Evolutionary conservation across 2,329 filamentous ascomycete genomes (phyloP), one percentile per base, ranked within the genome.

Genomic region (Scortechinia acanthostroma): DNA sequence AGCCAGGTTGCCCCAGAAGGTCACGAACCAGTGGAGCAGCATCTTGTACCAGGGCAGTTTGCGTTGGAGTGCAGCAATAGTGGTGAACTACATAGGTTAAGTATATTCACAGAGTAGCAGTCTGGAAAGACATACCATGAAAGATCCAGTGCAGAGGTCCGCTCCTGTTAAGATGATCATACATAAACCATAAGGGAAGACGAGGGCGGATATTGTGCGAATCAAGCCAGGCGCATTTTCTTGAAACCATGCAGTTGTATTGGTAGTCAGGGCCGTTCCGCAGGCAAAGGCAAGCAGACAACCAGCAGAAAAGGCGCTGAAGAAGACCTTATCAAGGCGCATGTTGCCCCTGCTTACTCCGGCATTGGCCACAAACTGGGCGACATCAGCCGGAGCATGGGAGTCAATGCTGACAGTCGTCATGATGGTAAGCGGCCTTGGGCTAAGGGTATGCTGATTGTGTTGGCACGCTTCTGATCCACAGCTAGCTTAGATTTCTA

Each of bases 331-430:
- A 52, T 74, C 68, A 3, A 69, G 57, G 6, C 71, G 63, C 69
- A 72, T 76, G 46, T 70, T 65, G 6, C 70, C 71, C 53, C 77
- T 78, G 45, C 63, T 63, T 21, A 62, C 61, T 3, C 74, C 76
- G n/a, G 69, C 63, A 10, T 70, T 58, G 57, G 77, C 72, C 4
- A 69, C 68, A 25, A 73, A 69, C 58, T 78, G 66, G 14, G 56
- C 52, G 1, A n/a, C n/a, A n/a, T n/a, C n/a, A n/a, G n/a, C n/a
- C n/a, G n/a, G n/a, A n/a, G n/a, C n/a, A n/a, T n/a, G n/a, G n/a
- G n/a, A n/a, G n/a, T n/a, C n/a, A n/a, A n/a, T n/a, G n/a, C n/a
- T n/a, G n/a, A n/a, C n/a, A n/a, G n/a, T n/a, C n/a, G n/a, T n/a
- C n/a, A n/a, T n/a, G n/a, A n/a, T n/a, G n/a, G n/a, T n/a, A n/a